Percentiles rank a stretch among this genome's conserved stretches.
Conservation (phyloP, 1,284 basidiomycete species). For the Malassezia sympodialis region DNA sequence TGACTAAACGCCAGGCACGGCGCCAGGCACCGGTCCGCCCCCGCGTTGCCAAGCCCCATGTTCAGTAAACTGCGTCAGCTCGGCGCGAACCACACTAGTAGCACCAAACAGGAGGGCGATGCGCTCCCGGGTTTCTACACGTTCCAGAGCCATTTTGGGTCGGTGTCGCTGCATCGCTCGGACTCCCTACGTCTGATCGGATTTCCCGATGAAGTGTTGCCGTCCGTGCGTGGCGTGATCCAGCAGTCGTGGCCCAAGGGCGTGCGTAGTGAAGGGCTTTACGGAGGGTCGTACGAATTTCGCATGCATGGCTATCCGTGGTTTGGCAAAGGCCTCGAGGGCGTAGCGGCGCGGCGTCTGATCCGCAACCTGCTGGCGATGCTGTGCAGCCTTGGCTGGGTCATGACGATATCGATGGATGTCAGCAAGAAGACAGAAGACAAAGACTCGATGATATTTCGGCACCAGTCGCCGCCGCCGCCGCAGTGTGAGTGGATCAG, state of each 20-base stretch:
- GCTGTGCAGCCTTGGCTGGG: slow-evolving; percentile 1
- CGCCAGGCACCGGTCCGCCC: not conserved
- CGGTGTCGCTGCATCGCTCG: not conserved
- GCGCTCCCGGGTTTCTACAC: not conserved
- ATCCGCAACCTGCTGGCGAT: slow-evolving; percentile 2
- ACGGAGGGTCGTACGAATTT: slow-evolving; percentile 3
- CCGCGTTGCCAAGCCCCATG: too few relatives aligned
- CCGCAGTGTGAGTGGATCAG: slow-evolving; percentile 3
- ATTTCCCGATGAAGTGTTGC: not conserved
- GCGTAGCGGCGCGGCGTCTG: not conserved
- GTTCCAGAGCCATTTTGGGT: not conserved
- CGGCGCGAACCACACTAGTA: not conserved
- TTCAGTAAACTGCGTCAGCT: not conserved
- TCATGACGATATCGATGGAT: slow-evolving; percentile 1
- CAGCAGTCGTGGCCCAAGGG: not conserved
- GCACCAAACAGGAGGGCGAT: not conserved
- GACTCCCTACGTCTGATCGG: not conserved
- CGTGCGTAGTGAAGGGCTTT: not conserved
- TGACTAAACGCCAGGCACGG: not conserved
- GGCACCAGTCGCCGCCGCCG: slow-evolving; percentile 3
- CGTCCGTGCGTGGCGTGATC: not conserved
- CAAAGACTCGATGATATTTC: slow-evolving; percentile 6
- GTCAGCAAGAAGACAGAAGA: slow-evolving; percentile 1
- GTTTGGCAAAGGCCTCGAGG: not conserved
- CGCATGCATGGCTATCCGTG: not conserved